Conservation (phyloP, 768 basidiomycete genomes). For the Roridomyces roridus region DNA sequence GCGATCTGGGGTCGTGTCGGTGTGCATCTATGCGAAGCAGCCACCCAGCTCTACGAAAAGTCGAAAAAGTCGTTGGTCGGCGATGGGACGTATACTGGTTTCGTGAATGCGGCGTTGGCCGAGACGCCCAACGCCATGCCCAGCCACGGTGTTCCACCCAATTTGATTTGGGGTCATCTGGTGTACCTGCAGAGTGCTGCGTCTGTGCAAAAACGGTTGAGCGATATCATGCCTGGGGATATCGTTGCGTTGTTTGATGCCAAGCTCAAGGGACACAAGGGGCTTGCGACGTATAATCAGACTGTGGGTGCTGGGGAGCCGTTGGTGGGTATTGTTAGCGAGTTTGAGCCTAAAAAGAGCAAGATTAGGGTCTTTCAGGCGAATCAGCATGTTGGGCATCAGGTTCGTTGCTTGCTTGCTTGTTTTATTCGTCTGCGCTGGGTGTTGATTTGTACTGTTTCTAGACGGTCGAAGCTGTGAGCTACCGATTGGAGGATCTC, state of each 20-base stretch:
- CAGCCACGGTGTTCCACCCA: too few species aligned
- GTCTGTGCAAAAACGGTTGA: slow-evolving; percentile 72
- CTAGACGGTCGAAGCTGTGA: slow-evolving; percentile 76
- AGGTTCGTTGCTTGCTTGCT: slow-evolving; percentile 53
- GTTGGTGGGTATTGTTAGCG: slow-evolving; percentile 76
- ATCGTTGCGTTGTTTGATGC: slow-evolving; percentile 78
- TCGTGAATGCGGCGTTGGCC: slow-evolving; percentile 68
- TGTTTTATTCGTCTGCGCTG: not conserved
- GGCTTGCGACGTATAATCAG: slow-evolving; percentile 75
- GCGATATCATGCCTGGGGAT: slow-evolving; percentile 89
- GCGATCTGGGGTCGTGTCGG: slow-evolving; percentile 77
- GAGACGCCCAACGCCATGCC: slow-evolving; percentile 68
- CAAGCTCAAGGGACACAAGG: slow-evolving; percentile 80
- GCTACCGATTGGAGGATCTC: slow-evolving; percentile 87
- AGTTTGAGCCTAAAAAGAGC: slow-evolving; percentile 86
- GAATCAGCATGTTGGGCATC: slow-evolving; percentile 84
- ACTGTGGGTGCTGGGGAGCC: slow-evolving; percentile 57
- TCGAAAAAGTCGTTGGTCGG: slow-evolving; percentile 82
- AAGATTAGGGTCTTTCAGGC: slow-evolving; percentile 89
- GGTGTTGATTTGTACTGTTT: slow-evolving; percentile 1
- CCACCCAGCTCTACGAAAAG: slow-evolving; percentile 70
- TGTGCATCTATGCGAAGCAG: slow-evolving; percentile 73
- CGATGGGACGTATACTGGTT: slow-evolving; percentile 85
- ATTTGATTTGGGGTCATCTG: slow-evolving; percentile 71
- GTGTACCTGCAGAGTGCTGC: slow-evolving; percentile 75